A percentile compares a stretch with the other conserved stretches of the same genome.
phyloP scores from a whole-genome alignment of 345 rosid species.

The Durio zibethinus region DNA sequence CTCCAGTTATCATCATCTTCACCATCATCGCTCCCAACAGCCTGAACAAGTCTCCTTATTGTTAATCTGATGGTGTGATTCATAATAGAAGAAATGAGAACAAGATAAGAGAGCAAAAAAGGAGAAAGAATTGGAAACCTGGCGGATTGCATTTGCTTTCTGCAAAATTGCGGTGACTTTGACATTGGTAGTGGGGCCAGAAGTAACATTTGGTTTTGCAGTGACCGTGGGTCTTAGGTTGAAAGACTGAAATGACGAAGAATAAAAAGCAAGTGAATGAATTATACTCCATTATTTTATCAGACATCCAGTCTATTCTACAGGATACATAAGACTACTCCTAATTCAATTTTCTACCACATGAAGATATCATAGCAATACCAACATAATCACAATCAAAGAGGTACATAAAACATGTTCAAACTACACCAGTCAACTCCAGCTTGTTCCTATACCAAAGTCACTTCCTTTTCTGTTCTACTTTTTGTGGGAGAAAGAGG shows the following conservation, averaged over 20 bases:
- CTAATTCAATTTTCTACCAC: not conserved
- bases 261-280: not conserved
- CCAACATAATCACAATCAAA: not conserved
- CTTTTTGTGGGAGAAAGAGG: not conserved
- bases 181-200: conserved; percentile 45
- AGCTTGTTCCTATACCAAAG: not conserved
- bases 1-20: conserved; percentile 91
- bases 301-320: not conserved
- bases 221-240: conserved; percentile 57
- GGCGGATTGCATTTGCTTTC: conserved; percentile 97
- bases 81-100: not conserved
- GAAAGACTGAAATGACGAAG: conserved; percentile 49
- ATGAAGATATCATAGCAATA: not conserved
- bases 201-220: conserved; percentile 33
- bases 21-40: conserved; percentile 69
- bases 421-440: not conserved
- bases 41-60: conserved; percentile 43
- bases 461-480: not conserved
- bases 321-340: not conserved
- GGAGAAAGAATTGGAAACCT: conserved; percentile 38
- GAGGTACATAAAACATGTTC: not conserved
- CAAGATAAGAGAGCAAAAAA: not conserved
- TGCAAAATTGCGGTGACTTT: conserved; percentile 77
- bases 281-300: not conserved
- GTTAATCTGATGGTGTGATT: conserved; percentile 7